phyloP scores from a whole-genome alignment of 495 filamentous ascomycete species.

The Penicillium chermesinum region DNA sequence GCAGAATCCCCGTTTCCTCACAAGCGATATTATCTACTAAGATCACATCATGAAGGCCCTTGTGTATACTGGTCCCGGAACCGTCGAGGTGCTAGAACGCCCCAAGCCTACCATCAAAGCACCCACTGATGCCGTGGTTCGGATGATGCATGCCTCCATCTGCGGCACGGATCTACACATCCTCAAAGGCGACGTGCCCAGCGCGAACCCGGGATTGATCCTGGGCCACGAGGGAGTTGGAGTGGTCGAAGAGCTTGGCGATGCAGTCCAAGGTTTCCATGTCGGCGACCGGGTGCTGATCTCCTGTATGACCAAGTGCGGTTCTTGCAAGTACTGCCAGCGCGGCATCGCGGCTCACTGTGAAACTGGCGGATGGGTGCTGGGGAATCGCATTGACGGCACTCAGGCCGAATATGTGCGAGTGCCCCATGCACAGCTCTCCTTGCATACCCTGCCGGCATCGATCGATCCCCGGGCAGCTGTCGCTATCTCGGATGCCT shows the following conservation, averaged over 20 bases:
- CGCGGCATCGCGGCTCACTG: constrained; percentile 36
- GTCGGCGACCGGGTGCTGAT: constrained; percentile 42
- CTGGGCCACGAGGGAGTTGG: constrained; percentile 83
- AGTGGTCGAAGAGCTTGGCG: constrained; percentile 65
- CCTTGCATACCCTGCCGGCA: constrained; percentile 32
- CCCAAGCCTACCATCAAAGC: constrained; percentile 64
- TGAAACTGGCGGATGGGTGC: constrained; percentile 34
- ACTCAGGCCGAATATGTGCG: constrained; percentile 49
- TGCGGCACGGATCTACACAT: constrained; percentile 81
- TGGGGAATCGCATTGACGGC: constrained; percentile 43
- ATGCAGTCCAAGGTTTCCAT: constrained; percentile 44
- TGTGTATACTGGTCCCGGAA: constrained; percentile 24
- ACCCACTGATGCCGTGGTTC: constrained; percentile 69
- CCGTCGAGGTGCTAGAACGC: constrained; percentile 40
- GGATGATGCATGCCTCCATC: constrained; percentile 70
- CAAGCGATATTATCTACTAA: too few relatives aligned
- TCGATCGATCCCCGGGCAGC: constrained; percentile 32
- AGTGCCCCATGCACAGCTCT: constrained; percentile 40
- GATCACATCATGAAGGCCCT: constrained; percentile 28
- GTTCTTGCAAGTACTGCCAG: constrained; percentile 36
- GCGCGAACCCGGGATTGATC: constrained; percentile 69
- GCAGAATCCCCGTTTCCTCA: too few relatives aligned
- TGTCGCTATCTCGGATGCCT: constrained; percentile 43
- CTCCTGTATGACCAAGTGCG: constrained; percentile 37
- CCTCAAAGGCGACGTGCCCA: constrained; percentile 61